Percentiles rank a stretch among this genome's conserved stretches.
Evolutionary conservation across 345 rosid genomes (phyloP).

Genomic region (Populus euphratica): DNA sequence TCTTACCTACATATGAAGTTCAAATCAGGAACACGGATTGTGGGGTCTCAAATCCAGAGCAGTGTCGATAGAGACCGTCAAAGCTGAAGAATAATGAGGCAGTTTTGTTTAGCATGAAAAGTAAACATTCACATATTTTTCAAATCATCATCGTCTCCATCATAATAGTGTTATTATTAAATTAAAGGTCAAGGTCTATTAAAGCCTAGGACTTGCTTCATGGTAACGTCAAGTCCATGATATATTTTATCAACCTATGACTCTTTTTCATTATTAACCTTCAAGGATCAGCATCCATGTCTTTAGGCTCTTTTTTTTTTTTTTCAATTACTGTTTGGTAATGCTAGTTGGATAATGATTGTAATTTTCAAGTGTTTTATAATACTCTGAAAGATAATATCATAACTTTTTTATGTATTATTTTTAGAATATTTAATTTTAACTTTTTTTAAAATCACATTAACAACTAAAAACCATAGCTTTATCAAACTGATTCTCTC

Average conservation of each 20-base stretch:
- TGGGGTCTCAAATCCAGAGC: slow-evolving; percentile 37
- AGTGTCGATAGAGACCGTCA: slow-evolving; percentile 27
- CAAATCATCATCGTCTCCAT: slow-evolving; percentile 11
- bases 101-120: not conserved
- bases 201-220: slow-evolving; percentile 19
- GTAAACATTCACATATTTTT: not conserved
- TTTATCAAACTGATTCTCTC: too few species aligned
- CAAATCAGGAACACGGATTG: slow-evolving; percentile 38
- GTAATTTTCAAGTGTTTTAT: too few species aligned
- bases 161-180: not conserved
- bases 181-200: not conserved
- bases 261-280: not conserved
- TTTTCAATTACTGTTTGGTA: too few species aligned
- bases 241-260: too few species aligned
- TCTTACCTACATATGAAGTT: not conserved
- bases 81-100: not conserved
- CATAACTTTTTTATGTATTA: too few species aligned
- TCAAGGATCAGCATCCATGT: too few species aligned
- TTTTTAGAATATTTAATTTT: too few species aligned
- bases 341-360: too few species aligned
- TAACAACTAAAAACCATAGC: too few species aligned
- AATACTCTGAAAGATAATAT: too few species aligned
- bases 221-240: slow-evolving; percentile 34
- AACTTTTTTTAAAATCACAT: too few species aligned
- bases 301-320: too few species aligned